Evolutionary conservation across 2,329 filamentous ascomycete genomes (phyloP), one percentile per base, ranked within the genome.

Genomic region (Hymenoscyphus fraxineus): DNA sequence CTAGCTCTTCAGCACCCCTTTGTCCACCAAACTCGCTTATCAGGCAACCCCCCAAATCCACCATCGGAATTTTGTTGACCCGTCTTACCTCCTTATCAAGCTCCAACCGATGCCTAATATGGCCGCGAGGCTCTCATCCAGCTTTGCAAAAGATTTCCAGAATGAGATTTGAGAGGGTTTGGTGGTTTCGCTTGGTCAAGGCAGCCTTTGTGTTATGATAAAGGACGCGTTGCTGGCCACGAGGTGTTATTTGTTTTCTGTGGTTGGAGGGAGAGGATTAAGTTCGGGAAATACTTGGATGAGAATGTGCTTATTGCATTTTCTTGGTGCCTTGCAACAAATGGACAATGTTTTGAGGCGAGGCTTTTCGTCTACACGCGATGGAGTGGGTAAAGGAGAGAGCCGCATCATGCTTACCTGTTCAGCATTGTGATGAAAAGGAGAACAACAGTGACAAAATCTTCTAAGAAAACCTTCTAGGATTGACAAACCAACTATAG

Each of bases 11-110:
- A 54, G 27, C 40, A 15, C 13, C 27, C 19, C 13, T n/a, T 44
- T 19, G n/a, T 19, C 35, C 19, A 22, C 47, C 1, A 60, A 51
- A 54, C 44, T 60, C 59, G 59, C 59, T 60, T 51, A 31, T 41
- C 27, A 60, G 59, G 44, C 44, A 60, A 27, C 27, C 27, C 27
- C 59, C 16, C 32, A 19, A 60, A 32, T 39, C 9, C 2, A n/a
- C n/a, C 19, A 51, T 6, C 7, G 2, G 16, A 9, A 39, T 35
- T 12, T 35, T 55, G 15, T 60, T 60, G 31, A 16, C 1, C 44
- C 35, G 31, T 55, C 59, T 51, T 51, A 58, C 35, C 5, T 38
- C 19, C 3, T 54, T 10, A 27, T 27, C 27, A 47, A 16, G 22
- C 44, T 12, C 44, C 44, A 27, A 5, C 22, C 13, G 19, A 13